phyloP scores from a whole-genome alignment of 2,329 filamentous ascomycete species.

The Aspergillus sp. region DNA sequence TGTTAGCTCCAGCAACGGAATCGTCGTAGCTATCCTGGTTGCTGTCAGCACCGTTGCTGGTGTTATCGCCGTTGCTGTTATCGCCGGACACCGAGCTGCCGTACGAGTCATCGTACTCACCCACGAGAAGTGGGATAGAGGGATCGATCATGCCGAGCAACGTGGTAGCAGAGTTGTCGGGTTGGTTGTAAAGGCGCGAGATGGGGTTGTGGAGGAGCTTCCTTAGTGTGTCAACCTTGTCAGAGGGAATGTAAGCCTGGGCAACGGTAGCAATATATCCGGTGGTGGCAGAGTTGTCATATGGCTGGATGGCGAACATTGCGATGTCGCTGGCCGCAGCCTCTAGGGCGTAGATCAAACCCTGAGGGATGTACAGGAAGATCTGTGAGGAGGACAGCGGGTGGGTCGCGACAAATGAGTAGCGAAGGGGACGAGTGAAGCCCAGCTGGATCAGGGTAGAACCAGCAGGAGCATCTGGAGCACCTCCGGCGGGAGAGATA shows the following conservation, averaged over 20 bases:
- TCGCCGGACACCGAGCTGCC: conserved; percentile 35
- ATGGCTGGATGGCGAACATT: conserved; percentile 75
- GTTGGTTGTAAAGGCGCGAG: conserved; percentile 75
- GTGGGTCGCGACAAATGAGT: conserved; percentile 75
- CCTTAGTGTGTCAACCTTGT: conserved; percentile 69
- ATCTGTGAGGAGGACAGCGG: conserved; percentile 80
- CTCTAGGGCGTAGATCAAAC: conserved; percentile 68
- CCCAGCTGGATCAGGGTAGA: conserved; percentile 79
- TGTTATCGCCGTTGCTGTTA: conserved; percentile 45
- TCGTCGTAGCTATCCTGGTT: conserved; percentile 45
- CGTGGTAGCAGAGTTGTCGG: conserved; percentile 66
- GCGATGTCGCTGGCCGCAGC: conserved; percentile 55
- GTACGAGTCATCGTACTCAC: conserved; percentile 51
- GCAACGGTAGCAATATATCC: conserved; percentile 84
- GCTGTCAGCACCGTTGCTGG: conserved; percentile 42
- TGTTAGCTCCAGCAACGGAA: conserved; percentile 55
- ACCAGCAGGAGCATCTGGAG: conserved; percentile 63
- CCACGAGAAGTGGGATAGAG: conserved; percentile 70
- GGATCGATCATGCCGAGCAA: conserved; percentile 84
- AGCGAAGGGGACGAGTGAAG: conserved; percentile 81
- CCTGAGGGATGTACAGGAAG: conserved; percentile 75
- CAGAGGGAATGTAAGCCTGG: conserved; percentile 74
- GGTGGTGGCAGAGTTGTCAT: conserved; percentile 68
- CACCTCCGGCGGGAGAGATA: conserved; percentile 71
- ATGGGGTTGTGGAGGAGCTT: conserved; percentile 72